phyloP scores from a whole-genome alignment of 495 filamentous ascomycete genomes.

The Aspergillus mulundensis region DNA sequence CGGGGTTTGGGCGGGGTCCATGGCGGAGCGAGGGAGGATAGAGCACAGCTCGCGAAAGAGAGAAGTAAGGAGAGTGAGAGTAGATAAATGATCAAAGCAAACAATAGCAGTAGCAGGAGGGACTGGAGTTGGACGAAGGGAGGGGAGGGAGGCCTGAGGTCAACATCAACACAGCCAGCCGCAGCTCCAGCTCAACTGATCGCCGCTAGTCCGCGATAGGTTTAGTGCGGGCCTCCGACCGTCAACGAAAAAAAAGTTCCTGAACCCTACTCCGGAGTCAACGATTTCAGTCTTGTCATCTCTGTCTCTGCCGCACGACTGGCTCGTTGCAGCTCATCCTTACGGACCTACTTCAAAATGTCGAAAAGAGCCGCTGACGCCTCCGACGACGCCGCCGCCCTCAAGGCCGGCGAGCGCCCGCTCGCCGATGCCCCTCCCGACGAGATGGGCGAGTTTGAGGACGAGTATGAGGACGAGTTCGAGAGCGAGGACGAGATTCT shows the following conservation, averaged over 20 bases:
- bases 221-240: slow-evolving; percentile 27
- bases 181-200: slow-evolving; percentile 23
- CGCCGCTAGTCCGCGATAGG: slow-evolving; percentile 41
- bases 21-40: background rate
- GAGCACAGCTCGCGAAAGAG: slow-evolving; percentile 10
- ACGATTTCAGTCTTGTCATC: background rate
- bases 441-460: slow-evolving; percentile 17
- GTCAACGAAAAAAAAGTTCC: slow-evolving; percentile 22
- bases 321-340: slow-evolving; percentile 18
- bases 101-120: background rate
- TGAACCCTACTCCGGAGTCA: slow-evolving; percentile 27
- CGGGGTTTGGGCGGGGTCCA: slow-evolving; percentile 1
- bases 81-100: background rate
- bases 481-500: slow-evolving; percentile 82
- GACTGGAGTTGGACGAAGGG: slow-evolving; percentile 11
- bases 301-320: slow-evolving; percentile 18
- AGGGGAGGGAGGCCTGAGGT: slow-evolving; percentile 2
- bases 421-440: slow-evolving; percentile 33
- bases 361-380: slow-evolving; percentile 64
- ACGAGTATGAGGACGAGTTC: slow-evolving; percentile 22
- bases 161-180: slow-evolving; percentile 17
- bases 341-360: slow-evolving; percentile 46
- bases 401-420: slow-evolving; percentile 69
- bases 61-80: background rate
- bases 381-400: slow-evolving; percentile 47